Percentiles rank a stretch among this genome's conserved stretches.
These are phyloP conservation scores for Pyrenophora teres DNA, from an alignment of 2,329 filamentous ascomycete species.

Conservation along the genomic window DNA sequence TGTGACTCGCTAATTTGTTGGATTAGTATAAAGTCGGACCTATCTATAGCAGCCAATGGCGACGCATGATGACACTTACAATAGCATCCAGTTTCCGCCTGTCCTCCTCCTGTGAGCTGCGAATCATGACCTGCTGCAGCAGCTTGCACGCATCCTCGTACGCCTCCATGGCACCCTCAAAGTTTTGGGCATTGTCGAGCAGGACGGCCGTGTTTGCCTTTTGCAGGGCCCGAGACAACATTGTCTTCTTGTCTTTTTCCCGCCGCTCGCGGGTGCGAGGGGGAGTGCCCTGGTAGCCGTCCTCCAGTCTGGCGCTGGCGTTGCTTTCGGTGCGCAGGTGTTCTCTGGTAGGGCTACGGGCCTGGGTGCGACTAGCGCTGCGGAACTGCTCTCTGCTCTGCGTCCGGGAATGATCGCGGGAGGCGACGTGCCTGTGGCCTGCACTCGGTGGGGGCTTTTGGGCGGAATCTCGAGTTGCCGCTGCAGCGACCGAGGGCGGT, in stretches of 20 bases:
- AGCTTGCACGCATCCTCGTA: constrained; percentile 90
- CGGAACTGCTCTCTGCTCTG: constrained; percentile 31
- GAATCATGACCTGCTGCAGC: constrained; percentile 82
- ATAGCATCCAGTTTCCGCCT: constrained; percentile 90
- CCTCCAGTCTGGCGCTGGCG: constrained; percentile 41
- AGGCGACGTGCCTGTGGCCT: constrained; percentile 22
- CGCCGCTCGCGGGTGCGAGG: constrained; percentile 50
- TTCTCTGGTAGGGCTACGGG: constrained; percentile 20
- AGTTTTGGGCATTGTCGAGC: constrained; percentile 94
- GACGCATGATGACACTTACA: constrained; percentile 61
- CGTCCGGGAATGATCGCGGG: constrained; percentile 21
- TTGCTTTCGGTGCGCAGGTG: constrained; percentile 39
- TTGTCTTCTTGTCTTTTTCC: constrained; percentile 74
- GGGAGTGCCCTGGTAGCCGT: constrained; percentile 37
- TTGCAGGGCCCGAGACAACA: constrained; percentile 93
- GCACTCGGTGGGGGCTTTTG: constrained; percentile 31
- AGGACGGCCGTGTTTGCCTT: constrained; percentile 96
- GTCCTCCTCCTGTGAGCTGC: constrained; percentile 84
- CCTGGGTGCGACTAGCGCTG: constrained; percentile 16
- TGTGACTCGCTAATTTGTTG: constrained; percentile 70
- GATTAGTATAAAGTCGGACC: not conserved
- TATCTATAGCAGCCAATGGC: no score
- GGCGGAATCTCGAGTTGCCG: constrained; percentile 20
- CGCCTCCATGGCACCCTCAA: constrained; percentile 85
- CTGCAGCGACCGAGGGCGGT: constrained; percentile 24